These are phyloP conservation scores for Trypanosoma theileri DNA, from an alignment of 208 protist genomes.

Conservation along the genomic window DNA sequence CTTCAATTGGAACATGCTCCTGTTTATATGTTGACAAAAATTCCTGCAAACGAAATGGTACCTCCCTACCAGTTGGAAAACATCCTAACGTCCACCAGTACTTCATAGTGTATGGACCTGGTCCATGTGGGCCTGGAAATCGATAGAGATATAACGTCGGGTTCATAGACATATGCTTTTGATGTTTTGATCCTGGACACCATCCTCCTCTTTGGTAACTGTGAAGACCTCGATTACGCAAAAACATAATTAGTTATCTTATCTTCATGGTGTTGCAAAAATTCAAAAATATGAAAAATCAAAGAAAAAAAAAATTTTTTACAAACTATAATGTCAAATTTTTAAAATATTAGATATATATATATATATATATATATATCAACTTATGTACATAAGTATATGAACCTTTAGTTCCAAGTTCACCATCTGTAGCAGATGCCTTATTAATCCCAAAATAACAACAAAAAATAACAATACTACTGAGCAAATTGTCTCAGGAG, in stretches of 20 bases:
- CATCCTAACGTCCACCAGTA: conserved; percentile 90
- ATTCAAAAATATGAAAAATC: conserved; percentile 15
- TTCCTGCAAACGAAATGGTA: conserved; percentile 78
- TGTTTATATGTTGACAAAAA: conserved; percentile 82
- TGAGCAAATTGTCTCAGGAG: conserved; percentile 70
- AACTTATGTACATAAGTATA: neutral
- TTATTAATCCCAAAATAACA: conserved; percentile 20
- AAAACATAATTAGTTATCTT: conserved; percentile 25
- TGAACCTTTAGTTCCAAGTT: neutral
- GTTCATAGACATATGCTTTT: conserved; percentile 89
- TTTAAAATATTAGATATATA: too few relatives aligned
- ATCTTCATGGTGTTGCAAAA: conserved; percentile 1
- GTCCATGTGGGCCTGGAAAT: conserved; percentile 75
- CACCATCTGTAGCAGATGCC: neutral
- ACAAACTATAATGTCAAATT: too few relatives aligned
- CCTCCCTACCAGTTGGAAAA: conserved; percentile 82
- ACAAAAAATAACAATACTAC: conserved; percentile 32
- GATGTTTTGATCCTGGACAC: conserved; percentile 83
- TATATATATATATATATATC: too few relatives aligned
- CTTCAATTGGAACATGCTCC: conserved; percentile 82
- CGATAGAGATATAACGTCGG: conserved; percentile 81
- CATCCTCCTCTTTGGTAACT: conserved; percentile 85
- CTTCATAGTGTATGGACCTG: conserved; percentile 89
- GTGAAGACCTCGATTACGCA: neutral
- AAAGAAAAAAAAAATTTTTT: conserved; percentile 17